Evolutionary conservation across 352 stramenopile genomes (phyloP).

Genomic region (Pythium scleroteichum): DNA sequence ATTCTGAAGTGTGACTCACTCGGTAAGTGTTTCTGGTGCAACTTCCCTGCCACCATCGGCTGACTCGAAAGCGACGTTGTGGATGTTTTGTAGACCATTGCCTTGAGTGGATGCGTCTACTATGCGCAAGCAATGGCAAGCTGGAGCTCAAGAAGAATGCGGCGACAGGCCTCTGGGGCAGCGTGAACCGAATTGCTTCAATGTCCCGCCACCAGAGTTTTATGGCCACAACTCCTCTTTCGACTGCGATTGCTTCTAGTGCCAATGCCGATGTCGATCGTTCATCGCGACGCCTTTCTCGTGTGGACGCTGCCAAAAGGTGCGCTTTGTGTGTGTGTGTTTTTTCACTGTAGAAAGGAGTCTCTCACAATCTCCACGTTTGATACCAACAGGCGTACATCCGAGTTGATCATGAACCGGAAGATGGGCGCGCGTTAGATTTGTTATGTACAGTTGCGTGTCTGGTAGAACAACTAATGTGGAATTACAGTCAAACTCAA

Average conservation of each 20-base stretch:
- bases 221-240: conserved; percentile 56
- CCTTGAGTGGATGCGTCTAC: conserved; percentile 85
- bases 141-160: conserved; percentile 89
- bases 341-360: background rate
- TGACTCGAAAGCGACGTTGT: too few relatives aligned
- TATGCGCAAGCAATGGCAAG: conserved; percentile 85
- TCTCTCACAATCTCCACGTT: background rate
- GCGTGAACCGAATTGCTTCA: conserved; percentile 83
- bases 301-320: conserved; percentile 75
- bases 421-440: conserved; percentile 46
- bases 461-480: conserved; percentile 17
- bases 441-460: conserved; percentile 13
- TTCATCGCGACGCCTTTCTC: conserved; percentile 59
- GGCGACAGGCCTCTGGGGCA: conserved; percentile 80
- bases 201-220: conserved; percentile 87
- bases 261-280: conserved; percentile 35
- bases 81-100: conserved; percentile 68
- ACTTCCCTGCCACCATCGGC: too few relatives aligned
- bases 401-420: conserved; percentile 83
- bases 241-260: conserved; percentile 23
- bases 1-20: conserved; percentile 82
- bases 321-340: conserved; percentile 48
- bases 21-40: conserved; percentile 51
- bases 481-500: conserved; percentile 35
- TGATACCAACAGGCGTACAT: conserved; percentile 55